These are phyloP conservation scores for Puccinia triticina DNA, from an alignment of 1,284 basidiomycete genomes.

Conservation along the genomic window DNA sequence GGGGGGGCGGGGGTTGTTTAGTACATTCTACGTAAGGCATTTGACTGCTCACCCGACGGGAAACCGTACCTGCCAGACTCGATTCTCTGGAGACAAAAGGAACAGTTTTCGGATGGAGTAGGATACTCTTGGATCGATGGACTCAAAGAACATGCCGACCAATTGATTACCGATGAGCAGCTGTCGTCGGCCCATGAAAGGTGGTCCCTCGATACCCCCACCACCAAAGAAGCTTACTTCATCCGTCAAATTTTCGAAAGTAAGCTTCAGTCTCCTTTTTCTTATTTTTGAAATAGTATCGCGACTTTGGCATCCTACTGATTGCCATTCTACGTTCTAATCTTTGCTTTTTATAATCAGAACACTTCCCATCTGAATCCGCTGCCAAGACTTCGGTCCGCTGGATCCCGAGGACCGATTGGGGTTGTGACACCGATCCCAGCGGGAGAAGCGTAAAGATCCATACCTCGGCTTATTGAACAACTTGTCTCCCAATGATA, in stretches of 20 bases:
- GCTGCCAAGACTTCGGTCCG: slow-evolving; percentile 91
- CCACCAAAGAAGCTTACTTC: slow-evolving; percentile 96
- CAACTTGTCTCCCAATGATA: neutral
- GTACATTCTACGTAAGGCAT: slow-evolving; percentile 97
- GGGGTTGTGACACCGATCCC: slow-evolving; percentile 93
- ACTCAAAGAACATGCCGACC: slow-evolving; percentile 84
- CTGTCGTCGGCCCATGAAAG: slow-evolving; percentile 75
- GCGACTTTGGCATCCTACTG: neutral
- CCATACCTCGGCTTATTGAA: slow-evolving; percentile 82
- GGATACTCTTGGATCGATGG: slow-evolving; percentile 99
- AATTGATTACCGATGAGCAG: slow-evolving; percentile 76
- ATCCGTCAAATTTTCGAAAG: slow-evolving; percentile 92
- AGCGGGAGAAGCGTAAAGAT: slow-evolving; percentile 93
- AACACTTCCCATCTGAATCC: slow-evolving; percentile 77
- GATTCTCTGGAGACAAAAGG: slow-evolving; percentile 98
- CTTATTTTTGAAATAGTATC: neutral
- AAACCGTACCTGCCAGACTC: slow-evolving; percentile 87
- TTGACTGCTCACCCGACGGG: slow-evolving; percentile 82
- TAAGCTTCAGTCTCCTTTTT: slow-evolving; percentile 62
- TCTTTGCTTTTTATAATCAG: slow-evolving; percentile 60
- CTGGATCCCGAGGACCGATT: slow-evolving; percentile 91
- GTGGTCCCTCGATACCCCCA: slow-evolving; percentile 81
- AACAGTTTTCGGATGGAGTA: slow-evolving; percentile 99
- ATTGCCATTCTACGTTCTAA: neutral
- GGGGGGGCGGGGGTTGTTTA: slow-evolving; percentile 57